Conservation (phyloP, 306 rosid genomes). For the Trifolium pratense region DNA sequence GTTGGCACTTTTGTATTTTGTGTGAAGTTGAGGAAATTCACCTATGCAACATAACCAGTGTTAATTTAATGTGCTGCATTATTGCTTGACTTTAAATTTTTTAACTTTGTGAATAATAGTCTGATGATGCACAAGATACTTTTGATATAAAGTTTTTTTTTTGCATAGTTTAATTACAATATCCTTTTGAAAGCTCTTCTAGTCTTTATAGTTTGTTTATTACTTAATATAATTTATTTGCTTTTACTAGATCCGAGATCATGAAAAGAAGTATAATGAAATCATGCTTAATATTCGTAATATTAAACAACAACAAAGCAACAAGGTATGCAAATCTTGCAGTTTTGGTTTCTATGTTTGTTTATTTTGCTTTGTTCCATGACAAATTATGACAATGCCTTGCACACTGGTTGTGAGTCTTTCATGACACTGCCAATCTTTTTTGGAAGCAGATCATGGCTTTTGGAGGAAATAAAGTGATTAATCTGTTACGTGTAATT, state of each 20-base stretch:
- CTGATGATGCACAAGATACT: constrained; percentile 10
- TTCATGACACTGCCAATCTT: constrained; percentile 38
- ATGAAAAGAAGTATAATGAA: constrained; percentile 47
- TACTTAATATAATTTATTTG: constrained; percentile 12
- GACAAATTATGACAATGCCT: constrained; percentile 21
- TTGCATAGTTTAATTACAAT: background rate
- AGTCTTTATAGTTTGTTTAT: constrained; percentile 6
- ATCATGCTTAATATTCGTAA: constrained; percentile 43
- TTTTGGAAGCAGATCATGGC: constrained; percentile 63
- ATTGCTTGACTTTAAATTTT: constrained; percentile 8
- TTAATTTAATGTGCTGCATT: background rate
- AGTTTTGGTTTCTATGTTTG: constrained; percentile 12
- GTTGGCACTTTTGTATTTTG: background rate
- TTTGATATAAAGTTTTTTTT: constrained; percentile 8
- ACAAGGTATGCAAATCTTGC: constrained; percentile 61
- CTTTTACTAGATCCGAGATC: constrained; percentile 58
- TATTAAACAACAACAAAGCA: constrained; percentile 58
- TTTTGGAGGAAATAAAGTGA: constrained; percentile 83
- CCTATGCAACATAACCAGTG: constrained; percentile 4
- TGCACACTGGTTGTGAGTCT: background rate
- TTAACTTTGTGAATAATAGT: constrained; percentile 7
- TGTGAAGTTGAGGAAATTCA: background rate
- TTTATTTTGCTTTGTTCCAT: constrained; percentile 16
- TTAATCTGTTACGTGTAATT: constrained; percentile 59
- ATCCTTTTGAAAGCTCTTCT: constrained; percentile 18